Evolutionary conservation across 257 asterid genomes (phyloP), one percentile per base, ranked within the genome.

Genomic region (Gentiana macrophylla): DNA sequence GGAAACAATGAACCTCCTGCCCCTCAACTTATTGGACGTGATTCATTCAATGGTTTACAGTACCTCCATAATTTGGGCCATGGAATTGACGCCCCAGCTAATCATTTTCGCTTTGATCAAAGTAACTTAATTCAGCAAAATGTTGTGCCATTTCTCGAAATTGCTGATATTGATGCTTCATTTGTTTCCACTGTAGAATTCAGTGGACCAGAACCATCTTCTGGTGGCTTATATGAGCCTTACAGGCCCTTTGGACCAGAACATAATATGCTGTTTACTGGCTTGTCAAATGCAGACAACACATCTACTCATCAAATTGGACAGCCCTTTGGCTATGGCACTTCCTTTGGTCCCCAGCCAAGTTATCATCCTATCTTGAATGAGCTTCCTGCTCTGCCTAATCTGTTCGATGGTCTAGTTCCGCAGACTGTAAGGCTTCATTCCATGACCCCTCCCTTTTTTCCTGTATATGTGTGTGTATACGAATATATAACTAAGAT

Each of bases 141-240:
- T 13, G 82, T 64, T 60, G 59, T 62, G n/a, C 60, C 63, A 46
- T 85, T 55, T 66, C 47, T 89, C 53, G 95, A 89, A 57, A 86
- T 85, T 13, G 32, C 67, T 55, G 97, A 89, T 79, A 79, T 89
- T 41, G 60, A 53, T 44, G 9, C 32, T 8, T 89, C 91, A 2
- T 57, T 81, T 77, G 63, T 67, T 57, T 55, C 56, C 77, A 15
- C 72, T 37, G 38, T 50, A 35, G 77, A 62, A 59, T 60, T 57
- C 58, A 8, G 35, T 60, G 68, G 62, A 49, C 43, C 58, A 57
- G 67, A 55, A 43, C 46, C 70, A 11, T 49, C 64, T 32, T n/a
- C 35, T 3, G 49, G 63, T 53, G 62, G 62, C 55, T 12, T 63
- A 6, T 54, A 49, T 74, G 72, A 60, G 43, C 64, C 70, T 36